Percentiles rank a stretch among this genome's conserved stretches.
Conservation (phyloP, 1,284 basidiomycete genomes). For the Apiotrichum gamsii region DNA sequence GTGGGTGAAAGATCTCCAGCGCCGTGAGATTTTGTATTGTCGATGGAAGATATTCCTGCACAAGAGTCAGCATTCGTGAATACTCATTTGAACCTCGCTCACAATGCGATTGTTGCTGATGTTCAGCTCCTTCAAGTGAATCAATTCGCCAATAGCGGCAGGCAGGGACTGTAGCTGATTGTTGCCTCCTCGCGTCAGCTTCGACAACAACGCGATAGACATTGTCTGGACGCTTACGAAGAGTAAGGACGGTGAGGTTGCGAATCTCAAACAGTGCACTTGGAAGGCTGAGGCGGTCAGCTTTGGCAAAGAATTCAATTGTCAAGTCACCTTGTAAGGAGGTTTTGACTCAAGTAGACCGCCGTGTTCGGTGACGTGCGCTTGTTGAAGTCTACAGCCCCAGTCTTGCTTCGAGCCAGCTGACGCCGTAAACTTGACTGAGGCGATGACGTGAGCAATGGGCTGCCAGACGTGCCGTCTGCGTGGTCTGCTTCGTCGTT, state of each 20-base stretch:
- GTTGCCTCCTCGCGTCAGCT: conserved; percentile 21
- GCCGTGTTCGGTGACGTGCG: conserved; percentile 13
- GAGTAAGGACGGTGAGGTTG: conserved; percentile 37
- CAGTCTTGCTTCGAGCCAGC: conserved; percentile 34
- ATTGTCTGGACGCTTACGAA: conserved; percentile 24
- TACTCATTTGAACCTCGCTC: too few relatives aligned
- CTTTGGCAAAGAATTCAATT: not conserved
- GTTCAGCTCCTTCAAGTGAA: conserved; percentile 41
- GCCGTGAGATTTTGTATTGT: conserved; percentile 39
- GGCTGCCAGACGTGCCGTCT: too few relatives aligned
- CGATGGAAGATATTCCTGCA: conserved; percentile 39
- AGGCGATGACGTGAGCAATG: not conserved
- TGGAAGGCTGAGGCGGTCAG: conserved; percentile 31
- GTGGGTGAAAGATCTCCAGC: conserved; percentile 21
- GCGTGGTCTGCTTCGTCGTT: too few relatives aligned
- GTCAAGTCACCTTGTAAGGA: conserved; percentile 31
- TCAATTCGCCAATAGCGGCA: conserved; percentile 42
- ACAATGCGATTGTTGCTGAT: conserved; percentile 45
- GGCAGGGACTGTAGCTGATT: conserved; percentile 40
- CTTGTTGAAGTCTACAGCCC: conserved; percentile 9
- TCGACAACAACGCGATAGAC: too few relatives aligned
- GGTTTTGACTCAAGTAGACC: conserved; percentile 28
- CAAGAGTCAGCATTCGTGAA: not conserved
- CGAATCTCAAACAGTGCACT: conserved; percentile 43
- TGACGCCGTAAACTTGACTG: not conserved